A percentile compares a stretch with the other conserved stretches of the same genome.
Evolutionary conservation across 163 green algal species (phyloP).

Genomic region (Chlorella variabilis): DNA sequence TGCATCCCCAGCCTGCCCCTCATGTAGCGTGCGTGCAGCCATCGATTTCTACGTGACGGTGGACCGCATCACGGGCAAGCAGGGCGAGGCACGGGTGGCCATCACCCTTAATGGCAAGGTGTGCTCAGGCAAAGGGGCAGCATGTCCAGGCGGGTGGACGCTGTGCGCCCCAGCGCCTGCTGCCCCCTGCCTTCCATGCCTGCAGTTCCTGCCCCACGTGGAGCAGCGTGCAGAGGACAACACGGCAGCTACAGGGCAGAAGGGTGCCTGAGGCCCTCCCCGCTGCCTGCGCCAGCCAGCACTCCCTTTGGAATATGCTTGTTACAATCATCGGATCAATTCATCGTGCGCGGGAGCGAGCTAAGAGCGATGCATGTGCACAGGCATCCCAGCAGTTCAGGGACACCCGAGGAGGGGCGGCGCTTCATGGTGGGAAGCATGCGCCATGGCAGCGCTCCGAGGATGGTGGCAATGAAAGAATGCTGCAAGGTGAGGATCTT

Average conservation of each 20-base stretch:
- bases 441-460: not conserved
- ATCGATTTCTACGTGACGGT: slow-evolving; percentile 55
- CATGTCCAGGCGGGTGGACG: not conserved
- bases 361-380: too few species aligned
- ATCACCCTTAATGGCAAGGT: slow-evolving; percentile 73
- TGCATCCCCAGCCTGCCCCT: too few species aligned
- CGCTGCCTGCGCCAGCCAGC: too few species aligned
- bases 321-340: too few species aligned
- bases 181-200: not conserved
- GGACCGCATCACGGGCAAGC: slow-evolving; percentile 58
- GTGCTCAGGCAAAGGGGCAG: too few species aligned
- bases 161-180: too few species aligned
- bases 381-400: too few species aligned
- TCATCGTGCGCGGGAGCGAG: too few species aligned
- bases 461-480: not conserved
- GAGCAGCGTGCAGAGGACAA: slow-evolving; percentile 50
- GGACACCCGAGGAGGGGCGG: too few species aligned
- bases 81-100: slow-evolving; percentile 63
- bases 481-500: not conserved
- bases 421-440: not conserved
- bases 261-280: not conserved
- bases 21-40: not conserved
- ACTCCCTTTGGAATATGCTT: too few species aligned
- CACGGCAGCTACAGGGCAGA: slow-evolving; percentile 39
- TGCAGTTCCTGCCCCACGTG: slow-evolving; percentile 56